These are phyloP conservation scores for Globisporangium spiculum DNA, from an alignment of 352 stramenopile species.

Conservation along the genomic window DNA sequence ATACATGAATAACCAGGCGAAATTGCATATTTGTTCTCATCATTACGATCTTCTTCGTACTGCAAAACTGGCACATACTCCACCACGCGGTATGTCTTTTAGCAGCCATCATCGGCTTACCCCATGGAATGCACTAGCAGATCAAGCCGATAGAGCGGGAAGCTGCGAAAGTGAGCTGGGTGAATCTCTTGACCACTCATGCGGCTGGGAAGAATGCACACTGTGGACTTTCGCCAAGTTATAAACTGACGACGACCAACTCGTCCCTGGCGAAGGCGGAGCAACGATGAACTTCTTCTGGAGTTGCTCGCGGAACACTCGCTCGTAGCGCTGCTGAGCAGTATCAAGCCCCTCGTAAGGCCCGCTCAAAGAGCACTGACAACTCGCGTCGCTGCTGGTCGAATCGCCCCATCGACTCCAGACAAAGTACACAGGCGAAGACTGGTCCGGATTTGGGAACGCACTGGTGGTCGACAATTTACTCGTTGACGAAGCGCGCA, in stretches of 20 bases:
- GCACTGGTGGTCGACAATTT: not conserved
- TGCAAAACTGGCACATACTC: not conserved
- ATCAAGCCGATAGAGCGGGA: conserved; percentile 10
- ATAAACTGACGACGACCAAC: not conserved
- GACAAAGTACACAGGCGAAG: conserved; percentile 27
- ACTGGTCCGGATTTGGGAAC: not conserved
- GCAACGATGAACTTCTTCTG: conserved; percentile 5
- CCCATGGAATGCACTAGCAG: not conserved
- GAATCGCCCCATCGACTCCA: conserved; percentile 41
- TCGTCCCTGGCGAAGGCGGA: not conserved
- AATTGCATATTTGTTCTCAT: not conserved
- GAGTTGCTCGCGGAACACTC: conserved; percentile 22
- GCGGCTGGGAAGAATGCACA: not conserved
- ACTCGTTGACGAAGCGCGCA: conserved; percentile 8
- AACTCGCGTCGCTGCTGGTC: not conserved
- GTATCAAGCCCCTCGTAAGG: conserved; percentile 34
- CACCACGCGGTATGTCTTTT: not conserved
- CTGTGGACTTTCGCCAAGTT: not conserved
- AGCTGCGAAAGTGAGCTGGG: not conserved
- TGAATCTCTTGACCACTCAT: conserved; percentile 1
- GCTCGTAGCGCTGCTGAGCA: conserved; percentile 33
- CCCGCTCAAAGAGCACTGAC: conserved; percentile 27
- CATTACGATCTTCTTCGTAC: not conserved
- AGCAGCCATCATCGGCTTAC: not conserved
- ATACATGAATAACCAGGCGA: not conserved